Evolutionary conservation across 2,329 filamentous ascomycete genomes (phyloP).

Genomic region (Exophiala spinifera): DNA sequence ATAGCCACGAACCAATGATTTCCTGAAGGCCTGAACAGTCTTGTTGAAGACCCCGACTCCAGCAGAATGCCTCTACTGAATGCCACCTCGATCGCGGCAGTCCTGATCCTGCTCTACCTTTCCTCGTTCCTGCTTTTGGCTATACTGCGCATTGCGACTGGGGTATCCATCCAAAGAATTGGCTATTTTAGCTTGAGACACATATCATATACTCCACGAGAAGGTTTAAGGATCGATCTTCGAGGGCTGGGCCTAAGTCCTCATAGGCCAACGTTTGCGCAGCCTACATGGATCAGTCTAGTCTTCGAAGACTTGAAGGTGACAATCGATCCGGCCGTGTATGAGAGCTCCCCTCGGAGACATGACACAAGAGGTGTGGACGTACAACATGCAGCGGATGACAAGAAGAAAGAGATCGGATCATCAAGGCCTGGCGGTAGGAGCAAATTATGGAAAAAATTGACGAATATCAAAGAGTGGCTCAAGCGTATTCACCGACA

Average conservation of each 20-base stretch:
- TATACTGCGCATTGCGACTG: constrained; percentile 84
- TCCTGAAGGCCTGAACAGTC: constrained; percentile 2
- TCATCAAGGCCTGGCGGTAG: constrained; percentile 35
- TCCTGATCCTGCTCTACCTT: constrained; percentile 83
- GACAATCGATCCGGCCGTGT: constrained; percentile 70
- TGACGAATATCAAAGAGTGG: constrained; percentile 76
- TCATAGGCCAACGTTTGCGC: constrained; percentile 91
- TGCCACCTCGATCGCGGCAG: constrained; percentile 80
- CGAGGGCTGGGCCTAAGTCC: constrained; percentile 82
- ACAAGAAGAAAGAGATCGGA: constrained; percentile 14
- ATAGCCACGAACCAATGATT: background rate
- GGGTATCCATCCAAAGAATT: constrained; percentile 91
- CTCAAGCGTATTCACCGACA: constrained; percentile 83
- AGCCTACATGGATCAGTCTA: constrained; percentile 93
- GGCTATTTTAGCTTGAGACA: constrained; percentile 89
- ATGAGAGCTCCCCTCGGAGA: constrained; percentile 44
- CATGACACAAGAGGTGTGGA: constrained; percentile 21
- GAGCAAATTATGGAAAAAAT: constrained; percentile 74
- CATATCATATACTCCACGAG: constrained; percentile 81
- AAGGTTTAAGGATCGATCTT: constrained; percentile 86
- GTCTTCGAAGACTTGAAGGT: constrained; percentile 81
- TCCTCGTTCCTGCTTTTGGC: constrained; percentile 92
- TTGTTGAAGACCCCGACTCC: background rate
- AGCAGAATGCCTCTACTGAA: constrained; percentile 45
- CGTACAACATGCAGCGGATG: constrained; percentile 22